A percentile compares a stretch with the other conserved stretches of the same genome.
phyloP scores from a whole-genome alignment of 2,329 filamentous ascomycete genomes.

The Cladosporium phlei region DNA sequence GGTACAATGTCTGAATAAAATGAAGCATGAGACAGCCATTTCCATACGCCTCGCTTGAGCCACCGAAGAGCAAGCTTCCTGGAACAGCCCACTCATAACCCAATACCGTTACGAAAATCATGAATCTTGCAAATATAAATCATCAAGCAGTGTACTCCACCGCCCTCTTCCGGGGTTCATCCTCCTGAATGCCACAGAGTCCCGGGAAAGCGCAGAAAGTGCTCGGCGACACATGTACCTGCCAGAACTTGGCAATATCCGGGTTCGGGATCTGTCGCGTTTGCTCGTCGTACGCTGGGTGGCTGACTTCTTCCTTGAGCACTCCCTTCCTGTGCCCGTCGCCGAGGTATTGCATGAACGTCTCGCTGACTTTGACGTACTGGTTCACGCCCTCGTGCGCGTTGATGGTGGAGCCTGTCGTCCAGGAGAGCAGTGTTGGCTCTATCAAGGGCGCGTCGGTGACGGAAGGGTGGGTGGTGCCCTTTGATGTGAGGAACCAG shows the following conservation, averaged over 20 bases:
- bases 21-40: too few species aligned
- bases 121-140: not conserved
- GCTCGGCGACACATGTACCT: conserved; percentile 39
- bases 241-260: conserved; percentile 36
- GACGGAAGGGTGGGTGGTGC: conserved; percentile 54
- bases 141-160: not conserved
- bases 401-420: conserved; percentile 57
- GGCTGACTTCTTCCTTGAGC: conserved; percentile 46
- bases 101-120: not conserved
- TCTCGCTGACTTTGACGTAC: conserved; percentile 56
- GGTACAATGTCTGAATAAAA: too few species aligned
- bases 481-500: conserved; percentile 42
- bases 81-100: too few species aligned
- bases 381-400: conserved; percentile 53
- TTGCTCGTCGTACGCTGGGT: conserved; percentile 34
- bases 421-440: conserved; percentile 56
- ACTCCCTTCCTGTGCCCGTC: conserved; percentile 44
- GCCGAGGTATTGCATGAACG: conserved; percentile 51
- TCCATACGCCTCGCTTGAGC: too few species aligned
- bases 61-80: too few species aligned
- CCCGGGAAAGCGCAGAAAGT: conserved; percentile 19
- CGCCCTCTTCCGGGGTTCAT: conserved; percentile 1
- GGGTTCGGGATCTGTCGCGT: conserved; percentile 20
- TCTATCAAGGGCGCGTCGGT: conserved; percentile 64
- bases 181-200: conserved; percentile 20